Evolutionary conservation across 2,329 filamentous ascomycete genomes (phyloP).

Genomic region (Biscogniauxia sp.): DNA sequence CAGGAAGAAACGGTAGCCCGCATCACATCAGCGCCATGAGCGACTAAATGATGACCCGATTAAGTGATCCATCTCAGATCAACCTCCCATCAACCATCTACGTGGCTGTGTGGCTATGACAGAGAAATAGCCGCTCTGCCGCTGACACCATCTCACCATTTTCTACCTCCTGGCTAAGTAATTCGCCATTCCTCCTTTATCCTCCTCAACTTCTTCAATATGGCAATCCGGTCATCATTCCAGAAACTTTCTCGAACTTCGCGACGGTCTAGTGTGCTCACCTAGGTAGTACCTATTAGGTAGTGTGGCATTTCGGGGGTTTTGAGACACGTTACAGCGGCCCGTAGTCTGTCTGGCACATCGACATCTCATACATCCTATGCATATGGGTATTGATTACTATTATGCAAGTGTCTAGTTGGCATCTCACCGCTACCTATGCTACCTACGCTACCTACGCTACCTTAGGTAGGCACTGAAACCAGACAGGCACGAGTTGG

Average conservation of each 20-base stretch:
- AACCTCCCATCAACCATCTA: neutral
- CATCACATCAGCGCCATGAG: neutral
- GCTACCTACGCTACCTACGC: too few relatives aligned
- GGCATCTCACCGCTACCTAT: neutral
- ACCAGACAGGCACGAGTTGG: neutral
- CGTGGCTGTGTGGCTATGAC: neutral
- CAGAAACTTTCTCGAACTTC: neutral
- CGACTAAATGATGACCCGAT: neutral
- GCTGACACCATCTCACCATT: neutral
- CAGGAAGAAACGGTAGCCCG: neutral
- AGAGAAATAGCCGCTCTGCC: neutral
- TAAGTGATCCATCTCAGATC: neutral
- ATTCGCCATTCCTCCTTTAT: neutral
- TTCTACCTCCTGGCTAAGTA: neutral
- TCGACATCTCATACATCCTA: neutral
- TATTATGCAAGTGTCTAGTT: neutral
- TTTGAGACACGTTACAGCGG: neutral
- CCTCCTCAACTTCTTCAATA: too few relatives aligned
- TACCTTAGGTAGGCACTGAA: neutral
- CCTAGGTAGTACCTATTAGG: too few relatives aligned
- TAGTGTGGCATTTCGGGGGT: neutral
- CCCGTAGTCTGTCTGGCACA: neutral
- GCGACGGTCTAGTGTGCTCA: neutral
- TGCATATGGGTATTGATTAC: neutral
- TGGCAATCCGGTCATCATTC: neutral